Conservation (phyloP, 441 rosid species). For the Syzygium malaccense region DNA sequence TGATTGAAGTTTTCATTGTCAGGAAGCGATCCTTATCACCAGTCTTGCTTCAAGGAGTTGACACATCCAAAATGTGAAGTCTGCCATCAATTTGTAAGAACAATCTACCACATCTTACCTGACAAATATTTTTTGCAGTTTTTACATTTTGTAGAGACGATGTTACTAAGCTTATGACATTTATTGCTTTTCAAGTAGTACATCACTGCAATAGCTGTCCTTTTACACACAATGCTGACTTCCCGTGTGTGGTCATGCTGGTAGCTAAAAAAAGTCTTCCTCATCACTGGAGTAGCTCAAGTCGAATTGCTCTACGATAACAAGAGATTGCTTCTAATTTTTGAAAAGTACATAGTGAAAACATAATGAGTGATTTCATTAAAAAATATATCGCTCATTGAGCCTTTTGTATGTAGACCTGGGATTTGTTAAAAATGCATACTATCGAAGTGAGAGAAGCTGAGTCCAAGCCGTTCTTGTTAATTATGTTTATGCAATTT, state of each 20-base stretch:
- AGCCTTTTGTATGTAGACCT: background rate
- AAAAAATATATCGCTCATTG: background rate
- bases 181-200: background rate
- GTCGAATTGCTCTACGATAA: background rate
- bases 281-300: background rate
- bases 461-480: background rate
- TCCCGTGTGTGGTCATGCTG: background rate
- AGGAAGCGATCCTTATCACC: slow-evolving; percentile 72
- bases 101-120: background rate
- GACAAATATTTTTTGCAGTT: background rate
- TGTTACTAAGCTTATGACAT: background rate
- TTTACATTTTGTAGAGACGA: background rate
- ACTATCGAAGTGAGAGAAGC: background rate
- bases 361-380: background rate
- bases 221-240: background rate
- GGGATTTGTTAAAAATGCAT: background rate
- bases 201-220: background rate
- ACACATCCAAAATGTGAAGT: slow-evolving; percentile 95
- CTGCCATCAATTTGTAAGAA: slow-evolving; percentile 80
- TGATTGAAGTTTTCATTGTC: slow-evolving; percentile 74
- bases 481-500: background rate
- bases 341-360: background rate
- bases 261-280: background rate
- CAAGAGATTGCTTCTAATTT: background rate
- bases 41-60: slow-evolving; percentile 79